phyloP scores from a whole-genome alignment of 192 early-diverging fungal genomes.

The Backusella parvicylindrica region DNA sequence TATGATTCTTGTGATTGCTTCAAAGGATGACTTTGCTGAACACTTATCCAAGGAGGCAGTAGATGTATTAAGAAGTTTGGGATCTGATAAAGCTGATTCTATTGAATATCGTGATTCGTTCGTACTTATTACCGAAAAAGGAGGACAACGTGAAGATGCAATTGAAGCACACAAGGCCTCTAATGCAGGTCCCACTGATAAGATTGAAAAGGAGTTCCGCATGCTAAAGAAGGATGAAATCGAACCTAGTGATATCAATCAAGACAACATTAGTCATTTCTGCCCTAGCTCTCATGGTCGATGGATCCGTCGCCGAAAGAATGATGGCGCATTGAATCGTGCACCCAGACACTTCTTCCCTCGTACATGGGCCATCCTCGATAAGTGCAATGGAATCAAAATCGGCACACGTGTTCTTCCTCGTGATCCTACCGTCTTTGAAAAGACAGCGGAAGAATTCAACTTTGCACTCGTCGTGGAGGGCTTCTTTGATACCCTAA shows the following conservation, averaged over 20 bases:
- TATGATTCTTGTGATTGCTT: slow-evolving; percentile 61
- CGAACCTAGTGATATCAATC: slow-evolving; percentile 40
- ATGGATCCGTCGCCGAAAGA: slow-evolving; percentile 76
- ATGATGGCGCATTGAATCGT: slow-evolving; percentile 83
- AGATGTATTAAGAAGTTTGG: slow-evolving; percentile 59
- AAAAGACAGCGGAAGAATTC: slow-evolving; percentile 81
- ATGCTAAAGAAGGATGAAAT: slow-evolving; percentile 42
- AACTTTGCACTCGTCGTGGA: slow-evolving; percentile 83
- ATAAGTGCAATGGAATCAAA: slow-evolving; percentile 53
- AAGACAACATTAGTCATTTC: slow-evolving; percentile 40
- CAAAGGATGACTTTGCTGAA: slow-evolving; percentile 70
- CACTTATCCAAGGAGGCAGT: slow-evolving; percentile 58
- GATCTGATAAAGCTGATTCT: slow-evolving; percentile 49
- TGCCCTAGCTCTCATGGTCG: slow-evolving; percentile 51
- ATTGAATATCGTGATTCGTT: slow-evolving; percentile 77
- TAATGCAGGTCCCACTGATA: slow-evolving; percentile 57
- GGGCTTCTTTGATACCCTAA: slow-evolving; percentile 65
- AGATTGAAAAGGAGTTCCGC: slow-evolving; percentile 48
- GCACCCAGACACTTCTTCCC: slow-evolving; percentile 79
- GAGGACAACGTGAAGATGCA: slow-evolving; percentile 39
- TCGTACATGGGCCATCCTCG: slow-evolving; percentile 70
- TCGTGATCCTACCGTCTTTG: slow-evolving; percentile 74
- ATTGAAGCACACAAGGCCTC: slow-evolving; percentile 54
- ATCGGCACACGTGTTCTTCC: slow-evolving; percentile 60
- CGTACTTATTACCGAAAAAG: slow-evolving; percentile 76